phyloP scores from a whole-genome alignment of 2,329 filamentous ascomycete species.

The Incumbomyces lentus region DNA sequence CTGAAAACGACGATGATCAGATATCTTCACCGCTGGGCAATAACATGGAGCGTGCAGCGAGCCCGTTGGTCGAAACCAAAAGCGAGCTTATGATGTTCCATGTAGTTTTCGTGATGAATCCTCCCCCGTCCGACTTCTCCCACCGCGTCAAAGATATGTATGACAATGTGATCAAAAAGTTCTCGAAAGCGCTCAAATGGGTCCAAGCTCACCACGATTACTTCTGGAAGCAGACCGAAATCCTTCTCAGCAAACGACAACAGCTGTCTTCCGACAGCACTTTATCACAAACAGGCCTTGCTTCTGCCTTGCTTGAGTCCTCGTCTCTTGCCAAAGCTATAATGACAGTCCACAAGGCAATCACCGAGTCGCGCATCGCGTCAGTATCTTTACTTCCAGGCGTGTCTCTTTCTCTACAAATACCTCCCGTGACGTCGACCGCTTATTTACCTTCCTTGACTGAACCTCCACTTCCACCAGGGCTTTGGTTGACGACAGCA shows the following conservation, averaged over 20 bases:
- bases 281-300: conserved; percentile 22
- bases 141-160: conserved; percentile 68
- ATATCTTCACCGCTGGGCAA: background rate
- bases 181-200: conserved; percentile 85
- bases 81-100: conserved; percentile 93
- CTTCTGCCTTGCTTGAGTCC: conserved; percentile 34
- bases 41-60: background rate
- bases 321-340: conserved; percentile 77
- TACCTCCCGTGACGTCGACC: conserved; percentile 55
- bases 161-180: conserved; percentile 78
- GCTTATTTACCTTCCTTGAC: conserved; percentile 60
- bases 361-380: conserved; percentile 77
- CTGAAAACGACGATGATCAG: conserved; percentile 3
- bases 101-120: conserved; percentile 81
- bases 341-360: conserved; percentile 68
- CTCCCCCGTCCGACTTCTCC: conserved; percentile 66
- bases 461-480: conserved; percentile 53
- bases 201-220: conserved; percentile 85
- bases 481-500: conserved; percentile 78
- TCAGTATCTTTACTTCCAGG: conserved; percentile 49
- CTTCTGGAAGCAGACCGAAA: conserved; percentile 81
- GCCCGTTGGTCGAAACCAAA: conserved; percentile 28
- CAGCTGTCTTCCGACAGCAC: conserved; percentile 41
- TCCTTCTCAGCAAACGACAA: conserved; percentile 69
- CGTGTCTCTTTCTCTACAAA: conserved; percentile 49